phyloP scores from a whole-genome alignment of 345 rosid species.

The Aegle marmelos region DNA sequence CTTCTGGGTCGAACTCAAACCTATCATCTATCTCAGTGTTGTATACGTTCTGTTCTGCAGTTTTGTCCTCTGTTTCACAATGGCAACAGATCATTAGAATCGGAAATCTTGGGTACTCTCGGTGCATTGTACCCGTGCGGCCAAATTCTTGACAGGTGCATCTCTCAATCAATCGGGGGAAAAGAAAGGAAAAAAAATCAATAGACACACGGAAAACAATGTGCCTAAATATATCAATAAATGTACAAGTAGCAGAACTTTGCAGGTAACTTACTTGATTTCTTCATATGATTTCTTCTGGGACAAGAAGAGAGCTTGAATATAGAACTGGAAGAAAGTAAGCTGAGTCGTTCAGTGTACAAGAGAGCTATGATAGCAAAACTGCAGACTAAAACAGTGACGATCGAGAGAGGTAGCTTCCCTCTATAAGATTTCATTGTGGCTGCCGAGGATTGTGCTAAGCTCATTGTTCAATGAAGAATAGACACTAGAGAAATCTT shows the following conservation, averaged over 20 bases:
- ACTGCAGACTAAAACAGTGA: slow-evolving; percentile 40
- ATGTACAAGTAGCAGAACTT: background rate
- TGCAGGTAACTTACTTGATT: slow-evolving; percentile 46
- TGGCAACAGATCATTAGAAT: background rate
- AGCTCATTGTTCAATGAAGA: slow-evolving; percentile 38
- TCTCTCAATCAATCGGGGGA: background rate
- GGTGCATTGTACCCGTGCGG: background rate
- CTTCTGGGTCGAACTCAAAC: slow-evolving; percentile 86
- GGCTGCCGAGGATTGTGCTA: slow-evolving; percentile 17
- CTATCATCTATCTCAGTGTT: slow-evolving; percentile 59
- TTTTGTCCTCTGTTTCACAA: slow-evolving; percentile 29
- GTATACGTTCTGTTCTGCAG: slow-evolving; percentile 26
- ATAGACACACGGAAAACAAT: background rate
- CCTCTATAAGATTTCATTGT: slow-evolving; percentile 41
- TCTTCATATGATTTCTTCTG: slow-evolving; percentile 33
- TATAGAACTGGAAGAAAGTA: slow-evolving; percentile 42
- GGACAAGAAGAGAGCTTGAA: slow-evolving; percentile 50
- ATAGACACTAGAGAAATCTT: background rate
- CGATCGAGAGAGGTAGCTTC: slow-evolving; percentile 58
- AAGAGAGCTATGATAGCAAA: slow-evolving; percentile 62
- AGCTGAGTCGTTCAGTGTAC: slow-evolving; percentile 51
- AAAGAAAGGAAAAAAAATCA: too few species aligned
- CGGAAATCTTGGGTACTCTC: background rate
- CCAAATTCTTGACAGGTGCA: background rate
- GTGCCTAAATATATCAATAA: background rate